Evolutionary conservation across 768 basidiomycete genomes (phyloP).

Genomic region (Pleurotus djamor): DNA sequence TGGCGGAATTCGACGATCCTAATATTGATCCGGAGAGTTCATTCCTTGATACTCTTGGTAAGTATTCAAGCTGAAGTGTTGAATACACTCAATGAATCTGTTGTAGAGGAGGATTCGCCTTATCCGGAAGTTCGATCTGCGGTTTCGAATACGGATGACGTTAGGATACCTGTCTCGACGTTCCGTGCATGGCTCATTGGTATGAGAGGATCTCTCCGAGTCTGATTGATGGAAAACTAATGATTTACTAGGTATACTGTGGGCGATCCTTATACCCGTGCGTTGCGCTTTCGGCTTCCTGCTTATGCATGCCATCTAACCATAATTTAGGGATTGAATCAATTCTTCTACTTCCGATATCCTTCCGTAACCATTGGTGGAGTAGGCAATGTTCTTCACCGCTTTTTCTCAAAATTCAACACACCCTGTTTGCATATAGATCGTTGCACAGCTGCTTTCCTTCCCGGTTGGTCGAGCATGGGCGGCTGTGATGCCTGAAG

Average conservation of each 20-base stretch:
- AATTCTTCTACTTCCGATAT: slow-evolving; percentile 77
- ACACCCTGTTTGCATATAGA: slow-evolving; percentile 19
- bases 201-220: not conserved
- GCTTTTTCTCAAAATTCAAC: slow-evolving; percentile 19
- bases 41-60: slow-evolving; percentile 38
- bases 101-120: slow-evolving; percentile 54
- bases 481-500: slow-evolving; percentile 51
- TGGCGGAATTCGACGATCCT: slow-evolving; percentile 48
- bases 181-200: slow-evolving; percentile 76
- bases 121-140: slow-evolving; percentile 57
- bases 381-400: slow-evolving; percentile 21
- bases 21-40: slow-evolving; percentile 50
- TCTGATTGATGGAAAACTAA: not conserved
- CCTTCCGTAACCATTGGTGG: slow-evolving; percentile 62
- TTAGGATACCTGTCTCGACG: slow-evolving; percentile 56
- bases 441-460: slow-evolving; percentile 68
- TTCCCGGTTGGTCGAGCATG: slow-evolving; percentile 65
- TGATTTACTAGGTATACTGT: slow-evolving; percentile 37
- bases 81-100: slow-evolving; percentile 41
- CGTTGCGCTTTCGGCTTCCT: slow-evolving; percentile 14
- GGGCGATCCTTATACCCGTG: slow-evolving; percentile 61
- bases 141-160: slow-evolving; percentile 64
- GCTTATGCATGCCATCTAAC: not conserved
- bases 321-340: slow-evolving; percentile 48
- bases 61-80: slow-evolving; percentile 30